These are phyloP conservation scores for Pseudozyma hubeiensis DNA, from an alignment of 1,284 basidiomycete genomes.

Conservation along the genomic window DNA sequence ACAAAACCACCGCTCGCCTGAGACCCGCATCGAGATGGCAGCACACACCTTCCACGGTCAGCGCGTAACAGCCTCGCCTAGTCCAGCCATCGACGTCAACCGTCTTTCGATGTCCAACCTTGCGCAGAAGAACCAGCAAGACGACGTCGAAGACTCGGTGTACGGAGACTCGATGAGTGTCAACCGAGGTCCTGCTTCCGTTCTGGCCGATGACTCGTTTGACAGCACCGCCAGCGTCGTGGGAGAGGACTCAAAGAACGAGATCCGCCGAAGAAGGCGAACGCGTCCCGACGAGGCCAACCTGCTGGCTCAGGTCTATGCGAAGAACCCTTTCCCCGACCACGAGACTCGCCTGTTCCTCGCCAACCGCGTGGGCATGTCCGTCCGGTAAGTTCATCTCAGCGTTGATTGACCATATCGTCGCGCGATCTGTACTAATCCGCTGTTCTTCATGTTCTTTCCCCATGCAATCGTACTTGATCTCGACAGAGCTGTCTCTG, in stretches of 20 bases:
- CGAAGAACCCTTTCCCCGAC: slow-evolving; percentile 63
- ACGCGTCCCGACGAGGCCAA: slow-evolving; percentile 61
- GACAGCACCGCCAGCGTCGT: slow-evolving; percentile 35
- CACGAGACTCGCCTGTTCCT: slow-evolving; percentile 58
- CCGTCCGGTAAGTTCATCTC: slow-evolving; percentile 48
- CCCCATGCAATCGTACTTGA: not conserved
- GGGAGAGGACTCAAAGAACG: slow-evolving; percentile 36
- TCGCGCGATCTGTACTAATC: not conserved
- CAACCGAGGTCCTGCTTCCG: slow-evolving; percentile 20
- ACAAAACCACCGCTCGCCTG: not conserved
- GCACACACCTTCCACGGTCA: not conserved
- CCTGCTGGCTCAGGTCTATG: slow-evolving; percentile 56
- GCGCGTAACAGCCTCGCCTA: slow-evolving; percentile 19
- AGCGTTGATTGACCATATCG: not conserved
- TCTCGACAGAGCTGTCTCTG: slow-evolving; percentile 53
- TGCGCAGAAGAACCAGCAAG: slow-evolving; percentile 35
- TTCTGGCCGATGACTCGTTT: slow-evolving; percentile 43
- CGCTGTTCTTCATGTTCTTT: too few species aligned
- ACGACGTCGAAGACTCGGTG: slow-evolving; percentile 10
- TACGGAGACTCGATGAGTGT: slow-evolving; percentile 6
- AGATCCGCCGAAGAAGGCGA: slow-evolving; percentile 53
- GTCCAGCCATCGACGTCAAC: slow-evolving; percentile 38
- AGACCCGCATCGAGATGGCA: slow-evolving; percentile 5
- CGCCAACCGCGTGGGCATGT: slow-evolving; percentile 59
- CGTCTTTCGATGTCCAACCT: slow-evolving; percentile 38